Evolutionary conservation across 441 rosid species (phyloP).

Genomic region (Brassica hybrid): DNA sequence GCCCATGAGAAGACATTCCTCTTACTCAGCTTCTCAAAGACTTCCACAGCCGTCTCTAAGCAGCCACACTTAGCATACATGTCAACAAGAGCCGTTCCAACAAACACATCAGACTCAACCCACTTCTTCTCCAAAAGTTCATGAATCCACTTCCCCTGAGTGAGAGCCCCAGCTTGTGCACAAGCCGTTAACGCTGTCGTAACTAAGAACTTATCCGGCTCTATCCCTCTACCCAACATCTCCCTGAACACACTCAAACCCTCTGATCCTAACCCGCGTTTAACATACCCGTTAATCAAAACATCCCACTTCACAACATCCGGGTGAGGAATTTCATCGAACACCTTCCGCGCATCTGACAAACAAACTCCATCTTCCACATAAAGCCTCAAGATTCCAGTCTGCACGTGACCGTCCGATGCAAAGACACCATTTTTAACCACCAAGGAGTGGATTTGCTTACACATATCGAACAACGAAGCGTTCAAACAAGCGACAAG

Average conservation of each 20-base stretch:
- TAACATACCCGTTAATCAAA: conserved; percentile 56
- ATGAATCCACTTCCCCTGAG: conserved; percentile 65
- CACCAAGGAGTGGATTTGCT: conserved; percentile 54
- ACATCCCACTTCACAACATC: conserved; percentile 67
- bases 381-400: conserved; percentile 47
- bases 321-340: conserved; percentile 58
- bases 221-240: conserved; percentile 54
- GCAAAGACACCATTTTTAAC: conserved; percentile 48
- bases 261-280: conserved; percentile 40
- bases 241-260: conserved; percentile 49
- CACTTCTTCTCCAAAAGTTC: conserved; percentile 47
- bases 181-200: conserved; percentile 59
- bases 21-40: conserved; percentile 49
- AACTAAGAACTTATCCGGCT: conserved; percentile 58
- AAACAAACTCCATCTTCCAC: conserved; percentile 31
- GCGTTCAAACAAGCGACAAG: conserved; percentile 49
- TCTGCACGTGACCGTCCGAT: conserved; percentile 57
- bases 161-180: conserved; percentile 55
- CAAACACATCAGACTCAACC: conserved; percentile 46
- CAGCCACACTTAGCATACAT: conserved; percentile 71
- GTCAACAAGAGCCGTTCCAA: conserved; percentile 63
- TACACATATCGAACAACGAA: conserved; percentile 38
- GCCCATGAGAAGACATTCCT: conserved; percentile 65
- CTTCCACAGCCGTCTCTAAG: conserved; percentile 51
- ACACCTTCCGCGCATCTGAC: conserved; percentile 50